phyloP scores from a whole-genome alignment of 345 rosid species.

The Jatropha curcas region DNA sequence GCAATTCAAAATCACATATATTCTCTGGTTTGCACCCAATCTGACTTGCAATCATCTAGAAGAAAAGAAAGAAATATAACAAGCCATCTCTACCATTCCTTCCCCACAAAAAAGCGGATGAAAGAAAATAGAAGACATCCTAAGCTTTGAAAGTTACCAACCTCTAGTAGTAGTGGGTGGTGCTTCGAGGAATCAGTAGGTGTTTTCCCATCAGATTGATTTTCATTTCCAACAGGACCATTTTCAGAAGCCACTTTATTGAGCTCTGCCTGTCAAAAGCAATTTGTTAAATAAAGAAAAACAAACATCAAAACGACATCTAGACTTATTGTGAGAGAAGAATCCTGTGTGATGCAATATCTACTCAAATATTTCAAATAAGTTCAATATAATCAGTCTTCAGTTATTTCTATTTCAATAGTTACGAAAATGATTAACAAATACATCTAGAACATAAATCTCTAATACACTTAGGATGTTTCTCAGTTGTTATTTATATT shows the following conservation, averaged over 20 bases:
- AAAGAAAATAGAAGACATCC: background rate
- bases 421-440: background rate
- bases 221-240: conserved; percentile 38
- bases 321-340: background rate
- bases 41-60: conserved; percentile 62
- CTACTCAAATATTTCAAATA: background rate
- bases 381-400: background rate
- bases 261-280: conserved; percentile 65
- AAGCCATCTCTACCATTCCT: background rate
- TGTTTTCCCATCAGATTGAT: conserved; percentile 33
- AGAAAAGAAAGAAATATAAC: conserved; percentile 14
- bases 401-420: background rate
- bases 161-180: conserved; percentile 75
- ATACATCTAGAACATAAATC: background rate
- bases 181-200: conserved; percentile 48
- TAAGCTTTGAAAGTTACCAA: conserved; percentile 19
- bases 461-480: no score
- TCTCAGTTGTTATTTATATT: no score
- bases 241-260: conserved; percentile 48
- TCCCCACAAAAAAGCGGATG: background rate
- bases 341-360: background rate
- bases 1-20: conserved; percentile 92
- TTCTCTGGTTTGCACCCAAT: conserved; percentile 66
- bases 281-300: conserved; percentile 22
- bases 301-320: background rate